Evolutionary conservation across 441 rosid genomes (phyloP).

Genomic region (Pelargonium australe): DNA sequence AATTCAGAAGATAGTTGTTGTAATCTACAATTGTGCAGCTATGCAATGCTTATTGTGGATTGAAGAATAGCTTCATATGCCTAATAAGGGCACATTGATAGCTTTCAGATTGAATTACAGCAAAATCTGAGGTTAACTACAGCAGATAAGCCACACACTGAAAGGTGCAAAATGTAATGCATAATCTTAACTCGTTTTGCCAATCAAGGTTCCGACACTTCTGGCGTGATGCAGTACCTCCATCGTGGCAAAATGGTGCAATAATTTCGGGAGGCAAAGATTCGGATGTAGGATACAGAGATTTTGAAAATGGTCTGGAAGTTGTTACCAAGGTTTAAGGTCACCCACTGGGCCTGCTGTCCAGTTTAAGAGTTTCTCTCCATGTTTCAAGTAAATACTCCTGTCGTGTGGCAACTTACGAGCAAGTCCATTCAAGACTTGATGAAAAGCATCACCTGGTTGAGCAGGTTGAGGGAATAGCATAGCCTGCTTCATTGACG

Average conservation of each 20-base stretch:
- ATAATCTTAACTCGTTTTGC: conserved; percentile 2
- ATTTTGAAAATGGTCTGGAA: not conserved
- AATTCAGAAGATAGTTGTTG: not conserved
- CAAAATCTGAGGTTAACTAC: not conserved
- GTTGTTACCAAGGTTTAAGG: conserved; percentile 60
- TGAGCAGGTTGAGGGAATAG: conserved; percentile 66
- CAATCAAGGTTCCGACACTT: not conserved
- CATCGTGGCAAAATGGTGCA: not conserved
- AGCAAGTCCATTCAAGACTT: conserved; percentile 66
- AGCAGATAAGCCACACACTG: not conserved
- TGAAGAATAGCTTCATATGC: not conserved
- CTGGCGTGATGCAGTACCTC: not conserved
- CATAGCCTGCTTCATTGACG: conserved; percentile 82
- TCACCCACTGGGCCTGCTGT: conserved; percentile 69
- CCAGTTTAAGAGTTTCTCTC: conserved; percentile 62
- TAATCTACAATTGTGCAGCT: conserved; percentile 1
- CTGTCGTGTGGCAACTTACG: conserved; percentile 61
- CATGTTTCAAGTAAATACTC: conserved; percentile 42
- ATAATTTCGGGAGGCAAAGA: not conserved
- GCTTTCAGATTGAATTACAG: conserved; percentile 1
- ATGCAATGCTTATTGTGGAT: not conserved
- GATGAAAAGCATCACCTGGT: conserved; percentile 71
- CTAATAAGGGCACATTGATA: not conserved
- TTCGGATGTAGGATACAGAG: not conserved
- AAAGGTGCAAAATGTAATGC: not conserved